Base-by-base conservation (phyloP, 2,329 filamentous ascomycete species). In the Pseudopithomyces maydicus region DNA sequence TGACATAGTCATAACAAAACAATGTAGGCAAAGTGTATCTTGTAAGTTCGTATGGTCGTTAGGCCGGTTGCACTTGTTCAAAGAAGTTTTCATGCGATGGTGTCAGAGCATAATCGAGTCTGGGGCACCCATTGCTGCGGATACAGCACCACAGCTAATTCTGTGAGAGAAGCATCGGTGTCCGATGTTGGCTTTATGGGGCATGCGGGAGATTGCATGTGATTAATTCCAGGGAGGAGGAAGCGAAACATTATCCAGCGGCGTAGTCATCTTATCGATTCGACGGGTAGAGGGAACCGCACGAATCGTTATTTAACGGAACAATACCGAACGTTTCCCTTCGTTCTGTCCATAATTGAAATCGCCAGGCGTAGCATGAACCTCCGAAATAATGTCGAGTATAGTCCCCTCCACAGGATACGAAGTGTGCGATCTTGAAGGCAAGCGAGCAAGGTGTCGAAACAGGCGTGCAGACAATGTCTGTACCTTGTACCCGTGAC, bases 361-460 rank as follows among this genome's bases (percentile, higher is more conserved):
- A 6, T n/a, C 26, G 23, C 23, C 35, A 15, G 12, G 35, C 10
- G n/a, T 42, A 26, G 19, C 17, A 20, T 12, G 32, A 33, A 20
- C 20, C 32, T 33, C 45, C 29, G 14, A 23, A 12, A 32, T 45
- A 19, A 38, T 52, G 26, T 48, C 29, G 48, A 26, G 20, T 12
- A 12, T 22, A 29, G 12, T 33, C 23, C 36, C 17, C 15, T 42
- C 48, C 36, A 58, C n/a, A 56, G 56, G 36, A 44, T 57, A 44
- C 38, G 52, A 47, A 44, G 49, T 54, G 44, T 26, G 59, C 47
- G 53, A 29, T 52, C 54, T 57, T 12, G 56, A 53, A 55, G 48
- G 55, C 66, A 73, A 72, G 69, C 70, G 69, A 73, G 62, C 33
- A 52, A 55, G 53, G 55, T 48, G 59, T 62, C 62, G 55, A 15